These are phyloP conservation scores for Stagonosporopsis chrysanthemi DNA, from an alignment of 2,329 filamentous ascomycete species.

Conservation along the genomic window DNA sequence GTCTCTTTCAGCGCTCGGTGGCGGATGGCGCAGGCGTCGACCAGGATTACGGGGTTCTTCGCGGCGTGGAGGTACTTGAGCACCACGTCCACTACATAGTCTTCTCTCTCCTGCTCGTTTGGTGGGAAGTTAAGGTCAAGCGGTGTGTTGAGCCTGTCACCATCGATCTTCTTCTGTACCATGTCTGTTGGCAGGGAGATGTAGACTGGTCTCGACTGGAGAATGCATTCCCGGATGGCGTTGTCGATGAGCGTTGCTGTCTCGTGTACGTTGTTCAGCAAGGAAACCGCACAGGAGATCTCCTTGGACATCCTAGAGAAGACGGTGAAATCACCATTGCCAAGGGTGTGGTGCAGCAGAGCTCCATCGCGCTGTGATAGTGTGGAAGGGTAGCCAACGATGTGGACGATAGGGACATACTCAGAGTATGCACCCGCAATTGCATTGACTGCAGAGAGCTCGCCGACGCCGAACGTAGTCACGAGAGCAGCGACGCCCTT, in stretches of 20 bases:
- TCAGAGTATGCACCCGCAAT: constrained; percentile 58
- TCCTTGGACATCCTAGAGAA: constrained; percentile 79
- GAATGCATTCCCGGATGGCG: constrained; percentile 75
- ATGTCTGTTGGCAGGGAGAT: constrained; percentile 84
- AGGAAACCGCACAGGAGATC: constrained; percentile 75
- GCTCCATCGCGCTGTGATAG: constrained; percentile 51
- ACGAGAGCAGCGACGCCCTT: constrained; percentile 57
- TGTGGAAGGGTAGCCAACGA: constrained; percentile 56
- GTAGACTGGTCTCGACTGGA: constrained; percentile 80
- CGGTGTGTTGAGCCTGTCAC: constrained; percentile 71
- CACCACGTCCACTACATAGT: constrained; percentile 83
- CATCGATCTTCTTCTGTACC: constrained; percentile 77
- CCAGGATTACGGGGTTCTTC: constrained; percentile 77
- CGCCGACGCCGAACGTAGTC: constrained; percentile 59
- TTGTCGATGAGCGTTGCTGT: constrained; percentile 80
- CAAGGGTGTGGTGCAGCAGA: constrained; percentile 57
- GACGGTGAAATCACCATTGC: constrained; percentile 76
- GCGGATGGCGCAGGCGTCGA: constrained; percentile 83
- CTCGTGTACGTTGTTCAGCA: constrained; percentile 72
- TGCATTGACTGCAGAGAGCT: constrained; percentile 57
- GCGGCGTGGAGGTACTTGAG: constrained; percentile 76
- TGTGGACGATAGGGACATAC: constrained; percentile 57
- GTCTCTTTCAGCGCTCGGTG: constrained; percentile 77
- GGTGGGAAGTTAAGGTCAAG: constrained; percentile 70
- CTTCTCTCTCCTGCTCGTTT: constrained; percentile 75